Conservation (phyloP, 306 rosid species). For the Mimosa bimucronata region DNA sequence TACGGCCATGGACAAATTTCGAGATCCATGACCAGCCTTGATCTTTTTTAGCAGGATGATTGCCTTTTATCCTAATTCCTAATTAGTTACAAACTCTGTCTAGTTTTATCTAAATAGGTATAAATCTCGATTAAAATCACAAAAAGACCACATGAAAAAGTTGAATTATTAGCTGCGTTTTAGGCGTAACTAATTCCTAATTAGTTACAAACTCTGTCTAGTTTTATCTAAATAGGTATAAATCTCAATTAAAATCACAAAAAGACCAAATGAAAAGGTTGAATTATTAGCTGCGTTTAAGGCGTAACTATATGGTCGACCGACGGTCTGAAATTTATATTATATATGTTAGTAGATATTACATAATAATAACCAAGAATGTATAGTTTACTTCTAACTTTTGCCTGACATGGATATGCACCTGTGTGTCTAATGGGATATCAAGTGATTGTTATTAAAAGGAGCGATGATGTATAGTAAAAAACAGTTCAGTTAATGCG, state of each 20-base stretch:
- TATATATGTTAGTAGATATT: neutral
- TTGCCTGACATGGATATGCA: neutral
- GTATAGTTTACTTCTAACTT: neutral
- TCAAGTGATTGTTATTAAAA: neutral
- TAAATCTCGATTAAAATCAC: neutral
- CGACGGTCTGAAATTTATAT: neutral
- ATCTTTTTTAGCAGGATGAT: neutral
- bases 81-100: neutral
- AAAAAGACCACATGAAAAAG: neutral
- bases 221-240: neutral
- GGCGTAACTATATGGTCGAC: neutral
- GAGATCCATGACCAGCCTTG: constrained; percentile 42
- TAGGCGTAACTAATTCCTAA: neutral
- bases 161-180: neutral
- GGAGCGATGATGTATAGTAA: no score
- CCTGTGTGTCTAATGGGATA: neutral
- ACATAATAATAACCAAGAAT: neutral
- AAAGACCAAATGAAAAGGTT: neutral
- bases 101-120: neutral
- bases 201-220: neutral
- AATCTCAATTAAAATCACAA: neutral
- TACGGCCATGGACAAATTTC: constrained; percentile 40
- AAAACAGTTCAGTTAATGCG: no score
- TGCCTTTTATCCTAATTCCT: neutral
- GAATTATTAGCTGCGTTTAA: neutral